phyloP scores from a whole-genome alignment of 1,284 basidiomycete species.

The Cerioporus squamosus region DNA sequence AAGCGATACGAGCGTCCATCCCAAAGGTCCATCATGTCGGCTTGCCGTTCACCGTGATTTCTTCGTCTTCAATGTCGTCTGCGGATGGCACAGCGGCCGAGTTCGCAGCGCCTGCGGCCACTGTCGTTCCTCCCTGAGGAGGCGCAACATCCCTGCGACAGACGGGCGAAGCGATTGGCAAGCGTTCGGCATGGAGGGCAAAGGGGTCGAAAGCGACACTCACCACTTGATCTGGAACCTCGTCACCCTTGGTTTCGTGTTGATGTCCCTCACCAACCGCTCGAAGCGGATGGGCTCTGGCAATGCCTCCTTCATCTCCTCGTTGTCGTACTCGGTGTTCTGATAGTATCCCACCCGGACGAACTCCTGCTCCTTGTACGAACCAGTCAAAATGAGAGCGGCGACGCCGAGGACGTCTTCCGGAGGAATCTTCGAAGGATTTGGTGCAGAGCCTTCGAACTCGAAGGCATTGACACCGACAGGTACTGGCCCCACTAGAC shows the following conservation, averaged over 20 bases:
- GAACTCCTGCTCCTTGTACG: slow-evolving; percentile 95
- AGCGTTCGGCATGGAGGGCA: too few relatives aligned
- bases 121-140: slow-evolving; percentile 48
- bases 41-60: slow-evolving; percentile 23
- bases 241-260: slow-evolving; percentile 93
- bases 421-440: slow-evolving; percentile 75
- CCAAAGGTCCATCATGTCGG: slow-evolving; percentile 16
- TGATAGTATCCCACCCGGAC: slow-evolving; percentile 99
- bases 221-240: slow-evolving; percentile 88
- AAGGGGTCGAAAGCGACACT: slow-evolving; percentile 31
- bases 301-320: slow-evolving; percentile 82
- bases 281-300: slow-evolving; percentile 78
- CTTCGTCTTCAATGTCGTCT: slow-evolving; percentile 56
- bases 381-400: slow-evolving; percentile 89
- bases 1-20: neutral
- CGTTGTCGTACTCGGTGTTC: slow-evolving; percentile 97
- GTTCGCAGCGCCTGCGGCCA: slow-evolving; percentile 66
- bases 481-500: slow-evolving; percentile 95
- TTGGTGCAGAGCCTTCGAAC: slow-evolving; percentile 82
- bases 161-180: neutral
- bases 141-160: slow-evolving; percentile 68
- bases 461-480: slow-evolving; percentile 96
- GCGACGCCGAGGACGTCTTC: slow-evolving; percentile 90
- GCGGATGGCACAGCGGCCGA: slow-evolving; percentile 83
- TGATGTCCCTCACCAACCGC: slow-evolving; percentile 85